Percentiles rank a stretch among this genome's conserved stretches.
Evolutionary conservation across 768 basidiomycete genomes (phyloP).

Genomic region (Suillus spraguei): DNA sequence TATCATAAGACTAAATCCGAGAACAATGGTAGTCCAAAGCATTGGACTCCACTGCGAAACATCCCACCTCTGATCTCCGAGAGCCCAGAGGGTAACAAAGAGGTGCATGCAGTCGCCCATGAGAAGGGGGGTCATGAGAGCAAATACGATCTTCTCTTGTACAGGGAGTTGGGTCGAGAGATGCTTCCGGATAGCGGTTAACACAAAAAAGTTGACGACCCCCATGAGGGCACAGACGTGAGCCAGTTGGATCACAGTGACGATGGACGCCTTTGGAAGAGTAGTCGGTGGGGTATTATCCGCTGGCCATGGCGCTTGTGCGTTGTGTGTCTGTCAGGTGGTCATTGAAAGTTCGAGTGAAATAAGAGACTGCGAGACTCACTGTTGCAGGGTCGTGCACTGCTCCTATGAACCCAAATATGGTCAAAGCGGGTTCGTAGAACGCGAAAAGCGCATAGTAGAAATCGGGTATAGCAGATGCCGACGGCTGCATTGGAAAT

Average conservation of each 20-base stretch:
- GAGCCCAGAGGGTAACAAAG: conserved; percentile 69
- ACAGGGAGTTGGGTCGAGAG: conserved; percentile 58
- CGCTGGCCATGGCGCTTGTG: conserved; percentile 73
- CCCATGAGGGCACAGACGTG: conserved; percentile 79
- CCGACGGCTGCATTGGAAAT: conserved; percentile 40
- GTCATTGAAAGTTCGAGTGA: conserved; percentile 10
- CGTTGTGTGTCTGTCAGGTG: conserved; percentile 59
- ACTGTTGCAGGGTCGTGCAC: conserved; percentile 66
- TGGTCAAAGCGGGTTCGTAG: conserved; percentile 72
- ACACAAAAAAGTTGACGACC: conserved; percentile 66
- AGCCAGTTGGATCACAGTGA: conserved; percentile 74
- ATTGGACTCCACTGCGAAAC: conserved; percentile 65
- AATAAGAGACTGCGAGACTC: conserved; percentile 25
- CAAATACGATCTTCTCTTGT: conserved; percentile 71
- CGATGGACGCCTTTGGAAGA: conserved; percentile 63
- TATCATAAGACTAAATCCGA: conserved; percentile 66
- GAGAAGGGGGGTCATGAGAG: conserved; percentile 68
- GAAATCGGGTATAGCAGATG: conserved; percentile 68
- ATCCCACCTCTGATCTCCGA: conserved; percentile 71
- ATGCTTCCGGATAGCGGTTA: conserved; percentile 62
- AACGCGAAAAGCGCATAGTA: conserved; percentile 76
- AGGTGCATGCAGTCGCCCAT: conserved; percentile 71
- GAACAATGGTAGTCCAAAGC: conserved; percentile 65
- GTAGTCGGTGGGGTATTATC: conserved; percentile 45
- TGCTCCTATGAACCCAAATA: conserved; percentile 67